Evolutionary conservation across 352 stramenopile species (phyloP).

Genomic region (Thalassiosira livingstoniorum): DNA sequence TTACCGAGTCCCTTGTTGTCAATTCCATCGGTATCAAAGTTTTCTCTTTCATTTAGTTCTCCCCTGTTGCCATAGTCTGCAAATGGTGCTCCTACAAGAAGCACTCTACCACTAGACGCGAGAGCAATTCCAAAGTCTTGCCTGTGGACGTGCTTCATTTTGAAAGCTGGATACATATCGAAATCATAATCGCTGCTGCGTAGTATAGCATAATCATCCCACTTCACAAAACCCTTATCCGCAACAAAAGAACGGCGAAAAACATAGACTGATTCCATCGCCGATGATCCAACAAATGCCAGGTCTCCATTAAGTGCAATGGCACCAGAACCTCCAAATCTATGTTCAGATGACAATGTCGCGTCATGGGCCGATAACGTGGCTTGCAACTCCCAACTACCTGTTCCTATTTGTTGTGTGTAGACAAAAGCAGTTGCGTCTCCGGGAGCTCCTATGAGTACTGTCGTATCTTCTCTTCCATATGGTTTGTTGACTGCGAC

Average conservation of each 20-base stretch:
- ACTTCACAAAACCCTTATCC: constrained; percentile 49
- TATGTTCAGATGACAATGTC: constrained; percentile 50
- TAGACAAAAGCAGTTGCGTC: constrained; percentile 57
- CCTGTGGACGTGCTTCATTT: constrained; percentile 84
- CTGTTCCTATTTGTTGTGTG: constrained; percentile 23
- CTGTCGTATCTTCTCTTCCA: constrained; percentile 67
- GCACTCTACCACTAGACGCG: constrained; percentile 87
- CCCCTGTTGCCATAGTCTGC: constrained; percentile 86
- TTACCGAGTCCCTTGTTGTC: constrained; percentile 73
- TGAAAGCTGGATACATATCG: constrained; percentile 79
- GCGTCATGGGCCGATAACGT: constrained; percentile 42
- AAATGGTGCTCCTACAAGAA: constrained; percentile 91
- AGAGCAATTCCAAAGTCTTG: constrained; percentile 91
- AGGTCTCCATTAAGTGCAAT: constrained; percentile 90
- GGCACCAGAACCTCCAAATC: constrained; percentile 55
- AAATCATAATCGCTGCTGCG: constrained; percentile 89
- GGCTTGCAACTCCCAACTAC: constrained; percentile 44
- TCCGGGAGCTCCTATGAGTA: constrained; percentile 73
- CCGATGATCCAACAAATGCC: constrained; percentile 90
- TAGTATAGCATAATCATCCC: constrained; percentile 78
- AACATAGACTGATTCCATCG: constrained; percentile 77
- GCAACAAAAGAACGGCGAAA: constrained; percentile 75
- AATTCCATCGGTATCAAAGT: constrained; percentile 73
- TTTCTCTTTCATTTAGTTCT: constrained; percentile 58
- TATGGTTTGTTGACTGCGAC: constrained; percentile 74